A percentile compares a stretch with the other conserved stretches of the same genome.
phyloP scores from a whole-genome alignment of 345 rosid genomes.

The Erucastrum elatum region DNA sequence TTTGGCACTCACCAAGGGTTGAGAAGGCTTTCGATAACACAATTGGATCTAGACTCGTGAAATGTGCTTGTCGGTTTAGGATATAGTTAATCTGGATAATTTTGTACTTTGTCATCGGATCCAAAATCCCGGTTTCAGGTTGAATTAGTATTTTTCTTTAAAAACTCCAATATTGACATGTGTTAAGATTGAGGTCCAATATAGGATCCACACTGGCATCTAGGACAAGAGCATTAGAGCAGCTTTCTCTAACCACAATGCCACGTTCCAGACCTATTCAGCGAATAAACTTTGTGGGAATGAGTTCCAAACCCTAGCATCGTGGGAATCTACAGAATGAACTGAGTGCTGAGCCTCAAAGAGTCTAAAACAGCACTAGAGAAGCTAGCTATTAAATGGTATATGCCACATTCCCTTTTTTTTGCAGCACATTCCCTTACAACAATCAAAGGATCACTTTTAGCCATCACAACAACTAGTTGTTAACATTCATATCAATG shows the following conservation, averaged over 20 bases:
- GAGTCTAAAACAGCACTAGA: constrained; percentile 15
- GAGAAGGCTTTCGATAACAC: too few relatives aligned
- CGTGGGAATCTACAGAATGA: background rate
- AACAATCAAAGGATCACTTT: constrained; percentile 9
- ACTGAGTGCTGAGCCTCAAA: background rate
- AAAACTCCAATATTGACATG: too few relatives aligned
- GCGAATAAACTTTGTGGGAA: background rate
- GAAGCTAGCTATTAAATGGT: background rate
- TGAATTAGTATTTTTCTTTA: too few relatives aligned
- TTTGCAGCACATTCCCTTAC: background rate
- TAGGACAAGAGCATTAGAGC: background rate
- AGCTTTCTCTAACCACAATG: constrained; percentile 3
- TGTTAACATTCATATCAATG: background rate
- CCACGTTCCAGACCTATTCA: background rate
- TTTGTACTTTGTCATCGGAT: too few relatives aligned
- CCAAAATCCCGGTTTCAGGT: too few relatives aligned
- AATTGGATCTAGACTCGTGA: too few relatives aligned
- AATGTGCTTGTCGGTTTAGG: too few relatives aligned
- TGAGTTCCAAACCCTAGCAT: background rate
- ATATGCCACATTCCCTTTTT: constrained; percentile 2
- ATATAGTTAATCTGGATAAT: too few relatives aligned
- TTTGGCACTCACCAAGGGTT: too few relatives aligned
- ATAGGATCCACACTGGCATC: background rate
- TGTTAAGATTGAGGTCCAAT: too few relatives aligned
- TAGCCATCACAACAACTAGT: background rate